Evolutionary conservation across 2,329 filamentous ascomycete genomes (phyloP).

Genomic region (Biscogniauxia mediterranea): DNA sequence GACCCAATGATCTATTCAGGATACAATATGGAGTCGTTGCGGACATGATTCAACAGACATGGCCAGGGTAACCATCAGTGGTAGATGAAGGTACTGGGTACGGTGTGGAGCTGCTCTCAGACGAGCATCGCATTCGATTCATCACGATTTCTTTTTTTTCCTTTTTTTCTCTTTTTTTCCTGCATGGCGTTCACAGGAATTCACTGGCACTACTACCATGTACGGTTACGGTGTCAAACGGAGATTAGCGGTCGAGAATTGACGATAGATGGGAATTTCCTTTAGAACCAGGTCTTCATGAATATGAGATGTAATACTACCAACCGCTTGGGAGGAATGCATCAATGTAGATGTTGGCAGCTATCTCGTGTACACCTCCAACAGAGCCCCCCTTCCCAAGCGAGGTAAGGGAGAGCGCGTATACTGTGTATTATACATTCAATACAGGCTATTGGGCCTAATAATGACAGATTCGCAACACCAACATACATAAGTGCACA

Average conservation of each 20-base stretch:
- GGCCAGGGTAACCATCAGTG: neutral
- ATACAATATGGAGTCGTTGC: slow-evolving; percentile 42
- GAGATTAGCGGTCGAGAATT: neutral
- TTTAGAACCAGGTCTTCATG: neutral
- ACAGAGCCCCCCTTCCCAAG: neutral
- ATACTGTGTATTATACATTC: neutral
- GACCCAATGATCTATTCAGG: slow-evolving; percentile 59
- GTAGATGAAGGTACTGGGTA: slow-evolving; percentile 2
- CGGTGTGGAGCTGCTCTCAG: neutral
- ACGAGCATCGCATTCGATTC: neutral
- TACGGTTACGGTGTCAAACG: neutral
- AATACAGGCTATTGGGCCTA: neutral
- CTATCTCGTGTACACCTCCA: neutral
- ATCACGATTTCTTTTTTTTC: neutral
- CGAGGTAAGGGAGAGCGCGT: neutral
- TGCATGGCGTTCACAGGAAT: slow-evolving; percentile 3
- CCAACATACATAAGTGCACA: neutral
- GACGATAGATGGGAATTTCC: neutral
- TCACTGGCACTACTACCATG: neutral
- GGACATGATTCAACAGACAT: slow-evolving; percentile 21
- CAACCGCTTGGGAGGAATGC: slow-evolving; percentile 8
- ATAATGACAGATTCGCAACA: neutral
- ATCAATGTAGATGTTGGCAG: slow-evolving; percentile 7
- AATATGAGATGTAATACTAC: neutral
- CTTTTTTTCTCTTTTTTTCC: too few relatives aligned